Percentiles rank a stretch among this genome's conserved stretches.
Evolutionary conservation across 2,329 filamentous ascomycete genomes (phyloP).

Genomic region (Fusarium sublunatum): DNA sequence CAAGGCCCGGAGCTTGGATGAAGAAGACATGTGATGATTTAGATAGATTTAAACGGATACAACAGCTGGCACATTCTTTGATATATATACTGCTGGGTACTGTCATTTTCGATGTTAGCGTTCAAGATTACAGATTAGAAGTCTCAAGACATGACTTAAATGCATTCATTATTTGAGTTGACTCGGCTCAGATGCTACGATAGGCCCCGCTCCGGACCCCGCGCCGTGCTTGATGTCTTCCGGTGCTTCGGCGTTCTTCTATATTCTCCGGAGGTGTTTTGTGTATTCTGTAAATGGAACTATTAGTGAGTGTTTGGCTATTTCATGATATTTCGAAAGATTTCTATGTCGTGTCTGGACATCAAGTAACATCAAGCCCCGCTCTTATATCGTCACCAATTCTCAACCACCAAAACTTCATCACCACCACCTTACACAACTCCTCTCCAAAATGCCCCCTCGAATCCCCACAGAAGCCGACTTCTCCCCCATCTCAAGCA

Average conservation of each 20-base stretch:
- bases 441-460: slow-evolving; percentile 53
- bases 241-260: not conserved
- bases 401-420: not conserved
- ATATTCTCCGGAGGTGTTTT: not conserved
- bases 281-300: no score
- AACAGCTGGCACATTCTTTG: slow-evolving; percentile 2
- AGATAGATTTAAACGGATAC: not conserved
- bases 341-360: no score
- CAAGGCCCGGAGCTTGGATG: slow-evolving; percentile 44
- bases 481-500: slow-evolving; percentile 59
- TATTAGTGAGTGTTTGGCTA: no score
- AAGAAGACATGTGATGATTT: slow-evolving; percentile 28
- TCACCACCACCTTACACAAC: slow-evolving; percentile 6
- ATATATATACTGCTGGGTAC: slow-evolving; percentile 9
- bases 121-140: not conserved
- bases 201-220: not conserved
- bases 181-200: not conserved
- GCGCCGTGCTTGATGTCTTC: not conserved
- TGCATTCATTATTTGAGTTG: not conserved
- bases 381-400: slow-evolving; percentile 4
- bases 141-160: not conserved
- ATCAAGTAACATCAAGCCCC: not conserved
- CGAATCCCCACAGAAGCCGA: slow-evolving; percentile 63
- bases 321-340: no score
- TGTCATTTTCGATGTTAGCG: slow-evolving; percentile 12